These are phyloP conservation scores for Kodamaea sp. DNA, from an alignment of 1,139 yeast genomes.

Conservation along the genomic window DNA sequence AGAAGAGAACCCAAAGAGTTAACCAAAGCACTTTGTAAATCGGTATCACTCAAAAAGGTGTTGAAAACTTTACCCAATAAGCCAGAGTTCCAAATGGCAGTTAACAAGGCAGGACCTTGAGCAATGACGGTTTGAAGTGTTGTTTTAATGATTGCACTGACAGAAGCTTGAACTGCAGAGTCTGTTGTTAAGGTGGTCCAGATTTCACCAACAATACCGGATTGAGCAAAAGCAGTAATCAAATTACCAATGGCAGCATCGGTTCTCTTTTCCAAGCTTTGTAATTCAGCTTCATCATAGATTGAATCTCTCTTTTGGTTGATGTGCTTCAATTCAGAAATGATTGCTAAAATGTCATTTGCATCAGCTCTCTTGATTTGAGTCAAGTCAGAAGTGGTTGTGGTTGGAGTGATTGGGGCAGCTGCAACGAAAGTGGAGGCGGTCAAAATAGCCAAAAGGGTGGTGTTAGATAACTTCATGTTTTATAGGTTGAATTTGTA, in stretches of 20 bases:
- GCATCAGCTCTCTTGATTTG: constrained; percentile 39
- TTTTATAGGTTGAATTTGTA: not conserved
- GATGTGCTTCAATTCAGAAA: constrained; percentile 31
- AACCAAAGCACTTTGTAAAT: constrained; percentile 35
- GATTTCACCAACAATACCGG: constrained; percentile 40
- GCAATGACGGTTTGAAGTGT: constrained; percentile 36
- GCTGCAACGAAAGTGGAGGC: constrained; percentile 39
- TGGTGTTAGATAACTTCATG: constrained; percentile 45
- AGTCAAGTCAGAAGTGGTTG: constrained; percentile 19
- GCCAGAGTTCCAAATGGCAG: constrained; percentile 45
- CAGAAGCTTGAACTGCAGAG: constrained; percentile 24
- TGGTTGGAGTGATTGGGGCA: constrained; percentile 34
- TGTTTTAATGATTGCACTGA: constrained; percentile 28
- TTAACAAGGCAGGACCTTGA: constrained; percentile 42
- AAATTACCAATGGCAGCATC: constrained; percentile 37
- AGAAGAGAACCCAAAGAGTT: constrained; percentile 35
- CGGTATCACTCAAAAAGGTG: constrained; percentile 31
- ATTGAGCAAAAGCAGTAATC: constrained; percentile 34
- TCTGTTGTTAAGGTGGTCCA: constrained; percentile 37
- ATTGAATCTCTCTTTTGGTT: constrained; percentile 32
- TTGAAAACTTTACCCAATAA: constrained; percentile 34
- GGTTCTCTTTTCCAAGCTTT: constrained; percentile 36
- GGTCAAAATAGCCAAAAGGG: constrained; percentile 42
- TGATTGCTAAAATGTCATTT: constrained; percentile 31
- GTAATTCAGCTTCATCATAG: constrained; percentile 25